Percentiles rank a stretch among this genome's conserved stretches.
These are phyloP conservation scores for Russula earlei DNA, from an alignment of 768 basidiomycete species.

Conservation along the genomic window DNA sequence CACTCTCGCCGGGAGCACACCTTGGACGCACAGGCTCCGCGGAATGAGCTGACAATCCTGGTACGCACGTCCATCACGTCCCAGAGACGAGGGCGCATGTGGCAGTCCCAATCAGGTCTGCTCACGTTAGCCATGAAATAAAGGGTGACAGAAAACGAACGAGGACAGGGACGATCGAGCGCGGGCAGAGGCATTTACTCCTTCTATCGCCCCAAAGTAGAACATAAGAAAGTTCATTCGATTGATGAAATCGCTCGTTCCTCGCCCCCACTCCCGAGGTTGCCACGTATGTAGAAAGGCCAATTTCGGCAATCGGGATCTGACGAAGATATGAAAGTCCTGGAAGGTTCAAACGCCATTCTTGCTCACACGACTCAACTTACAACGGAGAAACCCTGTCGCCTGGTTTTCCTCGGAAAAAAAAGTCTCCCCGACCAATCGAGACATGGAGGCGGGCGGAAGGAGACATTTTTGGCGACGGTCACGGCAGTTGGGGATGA, in stretches of 20 bases:
- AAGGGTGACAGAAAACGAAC: not conserved
- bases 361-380: conserved; percentile 32
- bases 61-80: too few relatives aligned
- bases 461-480: conserved; percentile 44
- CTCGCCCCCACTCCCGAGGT: conserved; percentile 40
- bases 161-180: conserved; percentile 38
- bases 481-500: conserved; percentile 45
- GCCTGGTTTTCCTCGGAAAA: conserved; percentile 48
- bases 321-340: conserved; percentile 32
- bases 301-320: conserved; percentile 24
- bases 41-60: too few relatives aligned
- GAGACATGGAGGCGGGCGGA: conserved; percentile 30
- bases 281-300: conserved; percentile 17
- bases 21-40: too few relatives aligned
- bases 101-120: too few relatives aligned
- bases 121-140: not conserved
- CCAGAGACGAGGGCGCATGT: too few relatives aligned
- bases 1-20: too few relatives aligned
- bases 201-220: conserved; percentile 51
- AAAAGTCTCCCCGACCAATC: conserved; percentile 45
- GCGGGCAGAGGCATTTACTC: conserved; percentile 59
- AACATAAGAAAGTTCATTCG: conserved; percentile 42
- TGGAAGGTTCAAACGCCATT: conserved; percentile 41
- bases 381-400: conserved; percentile 36
- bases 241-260: conserved; percentile 50